Conservation (phyloP, 176 grass and related monocot genomes). For the Oryza longistaminata region DNA sequence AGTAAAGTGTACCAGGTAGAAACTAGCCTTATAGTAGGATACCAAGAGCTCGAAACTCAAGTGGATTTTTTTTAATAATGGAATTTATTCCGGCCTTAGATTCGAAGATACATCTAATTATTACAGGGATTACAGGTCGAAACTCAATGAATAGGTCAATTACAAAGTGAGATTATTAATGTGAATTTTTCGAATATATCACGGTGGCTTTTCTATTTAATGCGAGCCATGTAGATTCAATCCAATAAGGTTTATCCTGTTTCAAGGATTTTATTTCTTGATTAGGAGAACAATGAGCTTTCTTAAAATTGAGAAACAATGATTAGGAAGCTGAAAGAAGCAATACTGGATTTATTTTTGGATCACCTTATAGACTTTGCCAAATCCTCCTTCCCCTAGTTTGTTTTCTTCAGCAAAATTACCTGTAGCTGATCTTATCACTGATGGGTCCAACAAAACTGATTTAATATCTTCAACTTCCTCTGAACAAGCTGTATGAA, state of each 20-base stretch:
- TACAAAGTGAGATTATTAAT: not conserved
- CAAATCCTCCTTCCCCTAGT: conserved; percentile 73
- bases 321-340: not conserved
- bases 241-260: not conserved
- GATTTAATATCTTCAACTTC: conserved; percentile 42
- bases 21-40: not conserved
- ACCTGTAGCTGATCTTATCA: conserved; percentile 42
- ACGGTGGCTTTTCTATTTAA: not conserved
- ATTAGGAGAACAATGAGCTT: not conserved
- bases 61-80: too few relatives aligned
- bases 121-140: too few relatives aligned
- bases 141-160: not conserved
- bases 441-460: conserved; percentile 18
- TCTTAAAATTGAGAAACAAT: too few relatives aligned
- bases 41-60: not conserved
- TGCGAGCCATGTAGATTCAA: not conserved
- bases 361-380: conserved; percentile 60
- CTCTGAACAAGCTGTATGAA: conserved; percentile 16
- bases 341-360: not conserved
- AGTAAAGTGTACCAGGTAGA: not conserved
- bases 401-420: conserved; percentile 53
- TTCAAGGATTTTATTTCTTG: conserved; percentile 11
- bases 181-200: not conserved
- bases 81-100: too few relatives aligned
- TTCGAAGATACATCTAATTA: too few relatives aligned